A percentile compares a stretch with the other conserved stretches of the same genome.
These are phyloP conservation scores for Cladochytrium replicatum DNA, from an alignment of 192 early-diverging fungal genomes.

Conservation along the genomic window DNA sequence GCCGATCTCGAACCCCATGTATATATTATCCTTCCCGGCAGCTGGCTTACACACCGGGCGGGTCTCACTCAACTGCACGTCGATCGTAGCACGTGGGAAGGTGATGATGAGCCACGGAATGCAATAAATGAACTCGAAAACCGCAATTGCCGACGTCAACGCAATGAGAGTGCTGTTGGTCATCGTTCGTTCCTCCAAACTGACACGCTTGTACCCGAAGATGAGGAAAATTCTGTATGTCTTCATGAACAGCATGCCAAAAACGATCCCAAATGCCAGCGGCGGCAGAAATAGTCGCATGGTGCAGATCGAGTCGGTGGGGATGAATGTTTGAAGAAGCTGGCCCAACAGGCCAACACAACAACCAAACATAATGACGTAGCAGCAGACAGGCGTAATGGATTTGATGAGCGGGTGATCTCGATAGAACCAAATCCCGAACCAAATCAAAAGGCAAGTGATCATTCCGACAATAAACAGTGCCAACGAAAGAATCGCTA, in stretches of 20 bases:
- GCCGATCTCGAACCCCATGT: constrained; percentile 2
- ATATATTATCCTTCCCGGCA: too few relatives aligned
- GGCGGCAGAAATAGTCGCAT: constrained; percentile 2
- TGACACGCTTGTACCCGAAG: constrained; percentile 3
- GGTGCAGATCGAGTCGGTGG: background rate
- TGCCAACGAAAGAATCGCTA: too few relatives aligned
- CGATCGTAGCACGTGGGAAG: background rate
- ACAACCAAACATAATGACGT: constrained; percentile 2
- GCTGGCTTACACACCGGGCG: constrained; percentile 1
- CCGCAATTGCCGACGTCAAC: background rate
- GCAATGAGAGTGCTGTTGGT: background rate
- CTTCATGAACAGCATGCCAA: constrained; percentile 11
- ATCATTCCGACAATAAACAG: too few relatives aligned
- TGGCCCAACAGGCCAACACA: background rate
- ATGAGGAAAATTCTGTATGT: constrained; percentile 3
- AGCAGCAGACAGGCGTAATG: constrained; percentile 4
- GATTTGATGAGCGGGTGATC: background rate
- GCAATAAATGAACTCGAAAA: constrained; percentile 2
- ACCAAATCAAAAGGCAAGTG: too few relatives aligned
- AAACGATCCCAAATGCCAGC: background rate
- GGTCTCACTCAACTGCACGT: background rate
- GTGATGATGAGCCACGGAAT: background rate
- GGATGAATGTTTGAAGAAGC: background rate
- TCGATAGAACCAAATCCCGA: too few relatives aligned
- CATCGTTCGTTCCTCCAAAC: background rate